Evolutionary conservation across 257 asterid genomes (phyloP), one percentile per base, ranked within the genome.

Genomic region (Handroanthus guayacan): DNA sequence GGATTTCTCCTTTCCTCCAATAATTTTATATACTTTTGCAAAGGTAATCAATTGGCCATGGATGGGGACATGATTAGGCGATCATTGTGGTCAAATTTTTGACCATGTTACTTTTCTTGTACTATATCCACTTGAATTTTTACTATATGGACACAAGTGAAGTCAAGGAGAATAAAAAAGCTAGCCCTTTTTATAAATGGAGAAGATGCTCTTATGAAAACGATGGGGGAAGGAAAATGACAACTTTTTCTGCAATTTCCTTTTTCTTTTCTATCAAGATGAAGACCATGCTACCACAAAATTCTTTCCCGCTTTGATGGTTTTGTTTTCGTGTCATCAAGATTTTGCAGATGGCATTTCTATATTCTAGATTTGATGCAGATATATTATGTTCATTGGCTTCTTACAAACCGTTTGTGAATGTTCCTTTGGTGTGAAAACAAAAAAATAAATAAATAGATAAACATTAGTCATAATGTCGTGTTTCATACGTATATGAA

Each of bases 171-270:
- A 79, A 64, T 71, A 34, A 31, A 38, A 73, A 73, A 65, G 74
- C 72, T 64, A 34, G 39, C 70, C 71, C 63, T 36, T 61, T 73
- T 77, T 71, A 34, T 38, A 52, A 71, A 70, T 63, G 63, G 82
- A 61, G 69, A 9, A 79, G 77, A 81, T 84, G 76, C 88, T 78
- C 80, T 16, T 39, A 1, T 16, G 87, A 84, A 37, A 81, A 80
- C 37, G 84, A 80, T 41, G 62, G 66, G 34, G 54, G 47, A 76
- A 5, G 56, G 13, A 56, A 57, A n/a, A 56, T 16, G 0, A 38
- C 11, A 61, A 51, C 57, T n/a, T 9, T 11, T 25, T 75, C 3
- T 43, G 38, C 43, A 38, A 38, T 13, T 44, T 36, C 10, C 9
- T 75, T 25, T 18, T 18, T 60, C 8, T 17, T 43, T 10, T 45